Base-by-base conservation (phyloP, 148 eudicot genomes). In the Silene conica region DNA sequence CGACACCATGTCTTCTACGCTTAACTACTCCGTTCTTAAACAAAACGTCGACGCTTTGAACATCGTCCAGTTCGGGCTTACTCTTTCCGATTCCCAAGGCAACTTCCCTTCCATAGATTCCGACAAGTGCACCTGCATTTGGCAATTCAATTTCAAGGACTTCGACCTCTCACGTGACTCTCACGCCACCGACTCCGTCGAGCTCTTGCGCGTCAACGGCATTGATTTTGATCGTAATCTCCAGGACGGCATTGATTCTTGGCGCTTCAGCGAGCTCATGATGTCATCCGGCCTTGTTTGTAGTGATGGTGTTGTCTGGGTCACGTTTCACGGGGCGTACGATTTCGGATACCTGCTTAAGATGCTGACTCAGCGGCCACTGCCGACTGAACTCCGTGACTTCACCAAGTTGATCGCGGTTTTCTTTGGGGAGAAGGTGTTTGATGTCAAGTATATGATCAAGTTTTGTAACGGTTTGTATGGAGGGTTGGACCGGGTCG, bases 81-180 rank as follows among this genome's bases (percentile, higher is more conserved):
- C 94, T 28, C 78, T 89, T 13, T 58, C 87, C 1, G 94, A 89
- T 63, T 64, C 78, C 0, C n/a, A 41, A 0, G 94, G 94, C 2
- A 86, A 87, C 31, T 71, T 89, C 6, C 94, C 94, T 1, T 79
- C 80, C 70, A 62, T 86, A 3, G 81, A 74, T 19, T 84, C 84
- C 20, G 50, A 63, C 11, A 72, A 73, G 68, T 67, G 38, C 16
- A 54, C 80, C 11, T 89, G 55, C 73, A 86, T 89, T 10, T 89
- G 94, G 94, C 89, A 89, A 71, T 89, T 89, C 56, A 89, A 89
- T 72, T 87, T 89, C 46, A 72, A 60, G 15, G 94, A 87, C 62
- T 89, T 89, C 15, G 87, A 87, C 26, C 14, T 74, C 3, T 14
- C 68, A 2, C 59, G 72, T 41, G 91, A 87, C 20, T 66, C 13